These are phyloP conservation scores for Chlorella sp. DNA, from an alignment of 139 green algal species.

Conservation along the genomic window DNA sequence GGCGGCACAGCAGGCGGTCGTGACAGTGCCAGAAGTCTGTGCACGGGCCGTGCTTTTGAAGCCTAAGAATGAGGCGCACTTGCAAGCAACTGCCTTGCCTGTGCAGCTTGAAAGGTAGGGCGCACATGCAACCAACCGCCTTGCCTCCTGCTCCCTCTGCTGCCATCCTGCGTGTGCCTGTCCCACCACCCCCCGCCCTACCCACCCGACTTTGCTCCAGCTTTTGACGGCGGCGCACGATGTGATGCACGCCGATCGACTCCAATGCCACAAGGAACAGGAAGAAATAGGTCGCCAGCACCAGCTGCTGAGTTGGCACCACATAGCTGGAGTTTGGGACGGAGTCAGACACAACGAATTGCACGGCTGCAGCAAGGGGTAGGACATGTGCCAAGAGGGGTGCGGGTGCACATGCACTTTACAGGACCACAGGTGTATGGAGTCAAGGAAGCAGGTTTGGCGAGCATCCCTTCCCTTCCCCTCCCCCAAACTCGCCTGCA, in stretches of 20 bases:
- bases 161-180: not conserved
- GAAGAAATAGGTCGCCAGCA: conserved; percentile 27
- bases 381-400: too few species aligned
- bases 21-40: not conserved
- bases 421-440: not conserved
- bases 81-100: not conserved
- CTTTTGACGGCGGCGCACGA: conserved; percentile 9
- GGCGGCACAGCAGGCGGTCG: too few species aligned
- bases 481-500: not conserved
- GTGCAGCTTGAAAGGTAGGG: not conserved
- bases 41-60: not conserved
- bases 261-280: conserved; percentile 10
- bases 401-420: too few species aligned
- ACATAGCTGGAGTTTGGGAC: conserved; percentile 9
- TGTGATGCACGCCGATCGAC: conserved; percentile 21
- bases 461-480: too few species aligned
- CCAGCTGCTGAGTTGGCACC: conserved; percentile 25
- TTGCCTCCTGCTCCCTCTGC: not conserved
- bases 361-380: not conserved
- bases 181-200: not conserved
- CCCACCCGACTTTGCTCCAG: not conserved
- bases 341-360: conserved; percentile 27
- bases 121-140: not conserved
- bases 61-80: not conserved
- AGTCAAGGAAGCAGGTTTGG: not conserved